Percentiles rank a stretch among this genome's conserved stretches.
Evolutionary conservation across 768 basidiomycete genomes (phyloP).

Genomic region (Tricholoma terreum): DNA sequence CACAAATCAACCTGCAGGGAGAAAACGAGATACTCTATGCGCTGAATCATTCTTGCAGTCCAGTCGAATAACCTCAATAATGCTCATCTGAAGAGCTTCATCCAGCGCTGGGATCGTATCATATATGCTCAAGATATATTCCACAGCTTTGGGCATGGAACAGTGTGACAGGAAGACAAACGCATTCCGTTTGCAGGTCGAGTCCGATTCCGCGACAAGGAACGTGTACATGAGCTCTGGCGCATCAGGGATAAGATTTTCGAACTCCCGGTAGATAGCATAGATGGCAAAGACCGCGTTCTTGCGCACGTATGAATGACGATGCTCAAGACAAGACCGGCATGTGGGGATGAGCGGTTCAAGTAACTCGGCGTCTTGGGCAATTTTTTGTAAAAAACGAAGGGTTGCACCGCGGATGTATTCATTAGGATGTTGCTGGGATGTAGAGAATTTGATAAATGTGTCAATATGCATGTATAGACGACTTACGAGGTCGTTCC

Average conservation of each 20-base stretch:
- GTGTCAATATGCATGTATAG: neutral
- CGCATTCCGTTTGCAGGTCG: conserved; percentile 95
- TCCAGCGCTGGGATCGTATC: conserved; percentile 82
- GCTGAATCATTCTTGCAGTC: conserved; percentile 86
- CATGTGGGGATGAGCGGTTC: conserved; percentile 95
- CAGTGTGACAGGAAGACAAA: conserved; percentile 90
- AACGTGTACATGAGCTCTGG: conserved; percentile 96
- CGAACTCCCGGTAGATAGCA: conserved; percentile 92
- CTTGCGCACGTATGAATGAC: conserved; percentile 97
- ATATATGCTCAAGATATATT: conserved; percentile 84
- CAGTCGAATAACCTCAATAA: conserved; percentile 89
- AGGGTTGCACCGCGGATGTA: conserved; percentile 98
- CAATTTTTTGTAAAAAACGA: conserved; percentile 93
- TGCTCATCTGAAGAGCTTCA: conserved; percentile 91
- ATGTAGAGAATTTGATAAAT: conserved; percentile 7
- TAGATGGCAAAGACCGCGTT: conserved; percentile 97
- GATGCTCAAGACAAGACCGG: conserved; percentile 92
- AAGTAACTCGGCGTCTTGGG: conserved; percentile 87
- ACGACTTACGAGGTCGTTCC: conserved; percentile 85
- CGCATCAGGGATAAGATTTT: conserved; percentile 93
- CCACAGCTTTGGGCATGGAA: conserved; percentile 86
- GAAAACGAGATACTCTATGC: conserved; percentile 61
- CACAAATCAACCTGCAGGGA: conserved; percentile 7
- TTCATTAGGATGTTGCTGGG: conserved; percentile 97
- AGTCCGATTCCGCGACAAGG: conserved; percentile 92